Conservation (phyloP, 331 rosid genomes). For the Malus hybrid region DNA sequence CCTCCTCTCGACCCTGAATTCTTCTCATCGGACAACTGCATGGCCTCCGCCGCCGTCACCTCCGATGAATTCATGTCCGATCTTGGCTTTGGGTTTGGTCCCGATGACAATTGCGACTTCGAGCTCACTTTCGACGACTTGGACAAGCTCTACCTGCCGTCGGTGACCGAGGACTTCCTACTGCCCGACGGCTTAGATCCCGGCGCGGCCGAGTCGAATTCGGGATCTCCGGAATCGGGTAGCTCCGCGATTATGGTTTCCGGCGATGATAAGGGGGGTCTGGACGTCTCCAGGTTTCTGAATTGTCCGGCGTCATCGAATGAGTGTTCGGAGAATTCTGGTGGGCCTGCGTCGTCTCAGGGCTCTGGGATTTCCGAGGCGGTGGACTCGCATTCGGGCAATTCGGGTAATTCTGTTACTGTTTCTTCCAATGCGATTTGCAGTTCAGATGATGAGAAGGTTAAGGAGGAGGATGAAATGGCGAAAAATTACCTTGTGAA, state of each 20-base stretch:
- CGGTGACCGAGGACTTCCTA: constrained; percentile 52
- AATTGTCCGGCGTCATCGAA: constrained; percentile 13
- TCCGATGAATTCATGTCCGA: constrained; percentile 29
- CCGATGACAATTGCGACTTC: constrained; percentile 36
- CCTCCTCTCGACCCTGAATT: constrained; percentile 60
- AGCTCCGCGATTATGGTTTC: constrained; percentile 34
- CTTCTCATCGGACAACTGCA: constrained; percentile 17
- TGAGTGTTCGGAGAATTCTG: constrained; percentile 11
- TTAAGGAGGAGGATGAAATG: constrained; percentile 55
- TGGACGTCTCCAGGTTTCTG: constrained; percentile 32
- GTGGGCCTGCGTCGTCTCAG: constrained; percentile 56
- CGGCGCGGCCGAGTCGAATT: background rate
- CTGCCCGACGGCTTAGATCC: constrained; percentile 30
- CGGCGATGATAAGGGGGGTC: constrained; percentile 14
- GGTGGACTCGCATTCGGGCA: constrained; percentile 20
- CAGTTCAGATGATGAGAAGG: constrained; percentile 21
- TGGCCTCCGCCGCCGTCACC: background rate
- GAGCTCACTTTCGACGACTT: constrained; percentile 66
- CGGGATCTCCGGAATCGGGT: constrained; percentile 34
- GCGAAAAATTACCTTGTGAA: constrained; percentile 41
- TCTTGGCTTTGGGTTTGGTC: constrained; percentile 34
- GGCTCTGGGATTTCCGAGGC: constrained; percentile 61
- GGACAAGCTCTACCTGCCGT: constrained; percentile 40
- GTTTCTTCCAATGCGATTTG: constrained; percentile 25
- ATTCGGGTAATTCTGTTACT: constrained; percentile 30